Evolutionary conservation across 441 rosid species (phyloP).

Genomic region (Gossypium gossypioides): DNA sequence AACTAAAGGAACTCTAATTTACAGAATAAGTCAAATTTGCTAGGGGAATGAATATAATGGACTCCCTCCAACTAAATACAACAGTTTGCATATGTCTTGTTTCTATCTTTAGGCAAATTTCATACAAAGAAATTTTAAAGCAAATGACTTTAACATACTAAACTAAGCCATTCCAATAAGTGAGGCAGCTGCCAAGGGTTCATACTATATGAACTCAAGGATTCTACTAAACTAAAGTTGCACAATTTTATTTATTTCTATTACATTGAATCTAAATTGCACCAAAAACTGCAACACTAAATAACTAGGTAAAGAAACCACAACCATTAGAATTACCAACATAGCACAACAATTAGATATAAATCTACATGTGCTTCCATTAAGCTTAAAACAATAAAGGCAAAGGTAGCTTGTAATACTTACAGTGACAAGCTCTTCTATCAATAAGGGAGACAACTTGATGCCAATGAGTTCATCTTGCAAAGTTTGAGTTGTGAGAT

Average conservation of each 20-base stretch:
- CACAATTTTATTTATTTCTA: not conserved
- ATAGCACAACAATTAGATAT: not conserved
- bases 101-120: not conserved
- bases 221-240: constrained; percentile 1
- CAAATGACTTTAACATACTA: not conserved
- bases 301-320: not conserved
- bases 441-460: constrained; percentile 48
- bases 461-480: constrained; percentile 36
- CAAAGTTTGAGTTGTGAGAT: constrained; percentile 57
- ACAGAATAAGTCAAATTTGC: not conserved
- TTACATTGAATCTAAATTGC: not conserved
- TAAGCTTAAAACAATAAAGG: not conserved
- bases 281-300: not conserved
- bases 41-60: not conserved
- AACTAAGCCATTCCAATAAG: not conserved
- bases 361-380: not conserved
- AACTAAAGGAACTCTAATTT: not conserved
- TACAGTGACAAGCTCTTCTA: constrained; percentile 65
- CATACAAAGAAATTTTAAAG: not conserved
- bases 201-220: not conserved
- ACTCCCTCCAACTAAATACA: not conserved
- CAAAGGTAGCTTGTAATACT: constrained; percentile 14
- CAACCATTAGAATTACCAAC: not conserved
- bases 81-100: not conserved
- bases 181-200: not conserved